A percentile compares a stretch with the other conserved stretches of the same genome.
Evolutionary conservation across 108 stramenopile genomes (phyloP).

Genomic region (Skeletonema menzelii): DNA sequence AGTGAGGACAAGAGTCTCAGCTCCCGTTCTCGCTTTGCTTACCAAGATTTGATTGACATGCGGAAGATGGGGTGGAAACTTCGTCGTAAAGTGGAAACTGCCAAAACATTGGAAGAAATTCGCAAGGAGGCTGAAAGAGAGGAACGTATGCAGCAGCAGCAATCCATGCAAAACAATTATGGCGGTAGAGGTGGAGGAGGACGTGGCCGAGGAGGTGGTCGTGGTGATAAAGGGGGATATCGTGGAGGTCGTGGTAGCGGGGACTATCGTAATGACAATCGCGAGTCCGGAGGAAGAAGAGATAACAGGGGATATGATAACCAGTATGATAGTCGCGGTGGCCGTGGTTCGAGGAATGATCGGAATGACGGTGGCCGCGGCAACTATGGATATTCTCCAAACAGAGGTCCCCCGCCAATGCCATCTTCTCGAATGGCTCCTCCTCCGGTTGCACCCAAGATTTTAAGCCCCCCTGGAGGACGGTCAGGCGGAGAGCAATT

Average conservation of each 20-base stretch:
- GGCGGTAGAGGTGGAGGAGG: slow-evolving; percentile 25
- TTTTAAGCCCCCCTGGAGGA: slow-evolving; percentile 50
- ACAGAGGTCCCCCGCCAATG: slow-evolving; percentile 18
- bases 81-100: slow-evolving; percentile 89
- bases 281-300: slow-evolving; percentile 4
- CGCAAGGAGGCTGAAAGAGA: slow-evolving; percentile 85
- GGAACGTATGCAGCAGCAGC: slow-evolving; percentile 62
- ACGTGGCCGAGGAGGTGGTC: slow-evolving; percentile 34
- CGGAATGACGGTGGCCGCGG: slow-evolving; percentile 25
- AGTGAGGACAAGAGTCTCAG: slow-evolving; percentile 62
- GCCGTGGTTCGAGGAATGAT: slow-evolving; percentile 14
- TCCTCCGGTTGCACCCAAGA: slow-evolving; percentile 57
- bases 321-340: slow-evolving; percentile 8
- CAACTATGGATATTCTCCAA: slow-evolving; percentile 3
- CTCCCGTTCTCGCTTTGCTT: slow-evolving; percentile 91
- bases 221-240: slow-evolving; percentile 36
- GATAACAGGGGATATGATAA: slow-evolving; percentile 12
- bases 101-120: slow-evolving; percentile 92
- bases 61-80: slow-evolving; percentile 88
- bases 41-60: slow-evolving; percentile 93
- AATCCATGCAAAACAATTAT: slow-evolving; percentile 53
- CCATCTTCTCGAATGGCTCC: slow-evolving; percentile 9
- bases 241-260: slow-evolving; percentile 18
- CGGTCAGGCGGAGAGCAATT: slow-evolving; percentile 36
- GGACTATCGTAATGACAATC: slow-evolving; percentile 15